Evolutionary conservation across 306 rosid species (phyloP), one percentile per base, ranked within the genome.

Genomic region (Datisca glomerata): DNA sequence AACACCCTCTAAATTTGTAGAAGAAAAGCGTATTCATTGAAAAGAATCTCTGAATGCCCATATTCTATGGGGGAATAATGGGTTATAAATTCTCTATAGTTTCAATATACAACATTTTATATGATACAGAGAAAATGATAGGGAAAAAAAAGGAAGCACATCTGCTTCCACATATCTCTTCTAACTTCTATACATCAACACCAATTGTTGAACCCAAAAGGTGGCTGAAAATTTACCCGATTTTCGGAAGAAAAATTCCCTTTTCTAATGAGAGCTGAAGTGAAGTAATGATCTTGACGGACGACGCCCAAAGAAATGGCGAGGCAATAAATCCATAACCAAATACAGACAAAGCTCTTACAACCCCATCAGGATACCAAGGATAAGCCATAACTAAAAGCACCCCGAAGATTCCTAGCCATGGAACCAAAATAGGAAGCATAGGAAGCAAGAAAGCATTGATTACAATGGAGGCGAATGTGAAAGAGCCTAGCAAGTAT

Each of bases 321-420:
- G 96, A 78, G 1, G 47, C 64, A 22, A 78, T 68, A 45, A 78
- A 75, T 7, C 93, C 92, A 27, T 86, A 86, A 3, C 53, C 67
- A 49, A 86, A 78, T 10, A 81, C 69, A 1, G 64, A 49, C 21
- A 86, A 60, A 7, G 86, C 96, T 67, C 96, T 71, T 8, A 81
- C 55, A 3, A 86, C 70, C 3, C 96, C 96, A 40, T 78, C 53
- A 2, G 75, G 21, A 38, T 75, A 86, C 81, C 83, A 86, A 4
- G 96, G 94, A 52, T 27, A 78, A 4, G 80, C 94, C 96, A 86
- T 86, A 18, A 75, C 81, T 17, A 78, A n/a, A 16, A 86, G 74
- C n/a, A 24, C 60, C 11, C 96, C 94, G 1, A 51, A 29, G 13
- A 78, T 64, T 7, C 70, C 84, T 4, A 79, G 12, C 84, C 81